These are phyloP conservation scores for Wickerhamomyces alni DNA, from an alignment of 805 yeast genomes.

Conservation along the genomic window DNA sequence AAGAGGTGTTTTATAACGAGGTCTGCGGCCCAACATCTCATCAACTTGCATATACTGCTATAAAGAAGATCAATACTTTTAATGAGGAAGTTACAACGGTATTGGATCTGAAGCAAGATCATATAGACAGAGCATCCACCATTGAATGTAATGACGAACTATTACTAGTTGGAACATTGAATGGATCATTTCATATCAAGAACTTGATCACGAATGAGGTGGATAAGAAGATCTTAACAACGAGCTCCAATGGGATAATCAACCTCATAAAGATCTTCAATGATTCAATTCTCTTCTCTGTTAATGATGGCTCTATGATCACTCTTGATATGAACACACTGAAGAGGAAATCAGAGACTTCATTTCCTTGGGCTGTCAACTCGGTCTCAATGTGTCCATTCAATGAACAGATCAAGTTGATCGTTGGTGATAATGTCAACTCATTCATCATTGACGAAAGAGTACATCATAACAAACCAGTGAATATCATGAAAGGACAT, in stretches of 20 bases:
- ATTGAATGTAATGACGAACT: constrained; percentile 35
- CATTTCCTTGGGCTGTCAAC: constrained; percentile 44
- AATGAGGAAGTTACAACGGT: constrained; percentile 23
- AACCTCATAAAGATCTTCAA: constrained; percentile 38
- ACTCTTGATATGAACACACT: constrained; percentile 30
- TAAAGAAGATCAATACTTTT: constrained; percentile 21
- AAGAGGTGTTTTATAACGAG: constrained; percentile 7
- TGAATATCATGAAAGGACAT: constrained; percentile 35
- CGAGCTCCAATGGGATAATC: constrained; percentile 43
- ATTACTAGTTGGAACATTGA: constrained; percentile 48
- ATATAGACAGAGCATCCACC: constrained; percentile 38
- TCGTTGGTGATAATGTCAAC: constrained; percentile 46
- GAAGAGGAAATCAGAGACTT: constrained; percentile 9
- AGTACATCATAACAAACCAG: constrained; percentile 11
- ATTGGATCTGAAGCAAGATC: constrained; percentile 28
- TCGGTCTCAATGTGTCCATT: constrained; percentile 37
- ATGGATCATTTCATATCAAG: constrained; percentile 41
- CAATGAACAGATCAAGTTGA: constrained; percentile 31
- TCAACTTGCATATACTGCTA: constrained; percentile 3
- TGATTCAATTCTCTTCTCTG: constrained; percentile 35
- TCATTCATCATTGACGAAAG: constrained; percentile 42
- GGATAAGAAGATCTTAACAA: constrained; percentile 35
- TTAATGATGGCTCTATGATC: constrained; percentile 43
- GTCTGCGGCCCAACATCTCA: background rate
- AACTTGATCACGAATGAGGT: constrained; percentile 25